Percentiles rank a stretch among this genome's conserved stretches.
These are phyloP conservation scores for Yamadazyma diospyri DNA, from an alignment of 1,139 yeast genomes.

Conservation along the genomic window DNA sequence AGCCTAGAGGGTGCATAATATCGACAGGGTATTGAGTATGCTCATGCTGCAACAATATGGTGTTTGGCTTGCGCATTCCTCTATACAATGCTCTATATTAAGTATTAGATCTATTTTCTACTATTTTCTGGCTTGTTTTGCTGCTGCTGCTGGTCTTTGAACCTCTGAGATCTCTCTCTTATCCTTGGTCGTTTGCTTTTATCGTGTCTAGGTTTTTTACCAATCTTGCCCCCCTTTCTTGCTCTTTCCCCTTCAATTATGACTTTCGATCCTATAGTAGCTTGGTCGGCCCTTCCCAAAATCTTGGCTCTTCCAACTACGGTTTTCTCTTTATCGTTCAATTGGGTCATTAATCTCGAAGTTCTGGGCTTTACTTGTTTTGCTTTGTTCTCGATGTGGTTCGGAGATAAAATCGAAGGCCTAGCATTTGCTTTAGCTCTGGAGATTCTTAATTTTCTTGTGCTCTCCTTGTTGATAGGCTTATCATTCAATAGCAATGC, in stretches of 20 bases:
- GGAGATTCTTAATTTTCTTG: slow-evolving; percentile 70
- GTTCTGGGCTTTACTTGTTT: slow-evolving; percentile 24
- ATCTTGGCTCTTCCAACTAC: slow-evolving; percentile 76
- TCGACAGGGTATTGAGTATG: too few relatives aligned
- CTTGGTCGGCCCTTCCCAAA: slow-evolving; percentile 77
- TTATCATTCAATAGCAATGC: slow-evolving; percentile 78
- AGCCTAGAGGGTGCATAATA: too few relatives aligned
- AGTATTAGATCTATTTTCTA: too few relatives aligned
- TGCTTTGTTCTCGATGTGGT: slow-evolving; percentile 36
- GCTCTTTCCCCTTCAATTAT: slow-evolving; percentile 55
- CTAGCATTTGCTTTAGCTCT: slow-evolving; percentile 65
- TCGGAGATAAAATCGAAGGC: slow-evolving; percentile 45
- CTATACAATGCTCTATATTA: too few relatives aligned
- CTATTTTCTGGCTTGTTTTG: too few relatives aligned
- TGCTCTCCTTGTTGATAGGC: slow-evolving; percentile 43
- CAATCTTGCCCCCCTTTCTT: slow-evolving; percentile 52
- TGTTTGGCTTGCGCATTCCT: too few relatives aligned
- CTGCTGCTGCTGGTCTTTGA: too few relatives aligned
- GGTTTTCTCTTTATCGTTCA: slow-evolving; percentile 67
- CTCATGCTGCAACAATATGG: too few relatives aligned
- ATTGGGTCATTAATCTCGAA: slow-evolving; percentile 16
- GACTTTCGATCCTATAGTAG: slow-evolving; percentile 46
- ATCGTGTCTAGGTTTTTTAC: slow-evolving; percentile 28
- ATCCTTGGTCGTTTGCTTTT: slow-evolving; percentile 63
- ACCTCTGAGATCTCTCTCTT: slow-evolving; percentile 58